Evolutionary conservation across 805 yeast genomes (phyloP), one percentile per base, ranked within the genome.

Genomic region (Pichia californica): DNA sequence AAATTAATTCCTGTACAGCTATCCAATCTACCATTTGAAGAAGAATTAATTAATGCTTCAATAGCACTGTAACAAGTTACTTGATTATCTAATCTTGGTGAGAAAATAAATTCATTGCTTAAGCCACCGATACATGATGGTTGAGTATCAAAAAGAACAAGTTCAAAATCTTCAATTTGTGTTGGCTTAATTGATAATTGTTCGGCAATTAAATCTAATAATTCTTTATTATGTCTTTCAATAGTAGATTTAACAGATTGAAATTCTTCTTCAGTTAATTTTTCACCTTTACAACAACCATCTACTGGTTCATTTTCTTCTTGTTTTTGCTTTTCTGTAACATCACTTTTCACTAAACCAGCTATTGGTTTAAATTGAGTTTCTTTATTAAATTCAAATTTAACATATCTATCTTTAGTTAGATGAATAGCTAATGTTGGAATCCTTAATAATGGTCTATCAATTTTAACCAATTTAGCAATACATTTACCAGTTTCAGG

Each of bases 341-440:
- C 13, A 20, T 45, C 19, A 5, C 20, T 13, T 16, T 19, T 45
- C 35, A 40, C 31, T 41, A 81, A 58, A 0, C 96, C 96, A 3
- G 89, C 86, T 58, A 91, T 81, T 14, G 99, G 98, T 35, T 80
- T 69, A 55, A 91, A 68, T 47, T 91, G 89, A 3, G 88, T 74
- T 66, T 91, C 98, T 56, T 80, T 83, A 67, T 93, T 88, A 66
- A 88, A 86, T 58, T 87, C 95, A 55, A 89, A 86, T 62, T 85
- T 86, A 43, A 68, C 68, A 59, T 82, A 81, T 29, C 79, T 85
- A 27, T 77, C 84, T 53, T 95, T 75, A 56, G 86, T 81, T 52
- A 91, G 70, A 65, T 91, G 99, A 49, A 91, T 89, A 14, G 98
- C 98, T 59, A 91, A 71, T 1, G 97, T 88, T 37, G 99, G 98